Conservation (phyloP, 768 basidiomycete genomes). For the Tricholoma saponaceum region DNA sequence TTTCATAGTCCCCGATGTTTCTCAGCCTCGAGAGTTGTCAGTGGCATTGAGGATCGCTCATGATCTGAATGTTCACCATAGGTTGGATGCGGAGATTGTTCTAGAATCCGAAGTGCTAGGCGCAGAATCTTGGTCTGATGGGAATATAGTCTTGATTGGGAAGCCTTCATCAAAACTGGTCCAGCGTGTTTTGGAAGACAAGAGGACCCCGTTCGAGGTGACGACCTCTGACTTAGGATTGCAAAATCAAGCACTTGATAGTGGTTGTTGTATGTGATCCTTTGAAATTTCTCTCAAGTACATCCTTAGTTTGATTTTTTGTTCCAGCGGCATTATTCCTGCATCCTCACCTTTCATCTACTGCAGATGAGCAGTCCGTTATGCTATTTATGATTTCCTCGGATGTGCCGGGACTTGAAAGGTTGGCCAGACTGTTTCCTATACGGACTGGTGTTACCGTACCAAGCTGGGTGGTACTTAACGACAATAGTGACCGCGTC, state of each 20-base stretch:
- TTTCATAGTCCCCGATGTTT: constrained; percentile 47
- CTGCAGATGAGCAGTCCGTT: constrained; percentile 14
- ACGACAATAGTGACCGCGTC: constrained; percentile 43
- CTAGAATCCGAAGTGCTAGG: constrained; percentile 34
- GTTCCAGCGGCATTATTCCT: constrained; percentile 52
- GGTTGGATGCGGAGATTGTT: constrained; percentile 63
- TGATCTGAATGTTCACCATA: constrained; percentile 62
- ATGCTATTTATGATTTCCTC: constrained; percentile 60
- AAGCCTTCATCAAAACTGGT: constrained; percentile 30
- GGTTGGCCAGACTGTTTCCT: constrained; percentile 71
- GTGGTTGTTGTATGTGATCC: not conserved
- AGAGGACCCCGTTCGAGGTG: constrained; percentile 28
- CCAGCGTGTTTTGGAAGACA: constrained; percentile 25
- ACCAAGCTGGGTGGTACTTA: constrained; percentile 76
- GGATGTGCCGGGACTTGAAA: constrained; percentile 57
- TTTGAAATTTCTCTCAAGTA: not conserved
- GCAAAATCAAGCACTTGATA: constrained; percentile 21
- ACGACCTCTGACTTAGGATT: constrained; percentile 22
- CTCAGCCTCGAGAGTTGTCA: constrained; percentile 33
- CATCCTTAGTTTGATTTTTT: constrained; percentile 13
- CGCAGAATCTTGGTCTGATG: constrained; percentile 22
- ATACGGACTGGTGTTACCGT: constrained; percentile 74
- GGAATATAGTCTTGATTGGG: constrained; percentile 62
- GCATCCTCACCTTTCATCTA: constrained; percentile 53
- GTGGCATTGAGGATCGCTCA: constrained; percentile 67